Evolutionary conservation across 148 eudicot species (phyloP).

Genomic region (Fagopyrum esculentum): DNA sequence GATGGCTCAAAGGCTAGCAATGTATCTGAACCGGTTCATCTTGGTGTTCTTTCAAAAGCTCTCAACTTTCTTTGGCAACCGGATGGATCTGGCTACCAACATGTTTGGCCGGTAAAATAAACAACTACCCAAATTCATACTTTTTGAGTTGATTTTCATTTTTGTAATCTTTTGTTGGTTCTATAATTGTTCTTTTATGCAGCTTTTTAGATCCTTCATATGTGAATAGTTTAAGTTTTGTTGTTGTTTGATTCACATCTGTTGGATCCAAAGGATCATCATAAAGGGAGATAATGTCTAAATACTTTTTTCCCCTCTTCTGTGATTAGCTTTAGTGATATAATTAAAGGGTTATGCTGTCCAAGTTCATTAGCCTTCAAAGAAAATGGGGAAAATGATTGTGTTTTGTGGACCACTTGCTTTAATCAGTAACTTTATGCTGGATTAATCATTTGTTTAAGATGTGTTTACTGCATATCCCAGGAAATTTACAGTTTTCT

Average conservation of each 20-base stretch:
- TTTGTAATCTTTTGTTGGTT: neutral
- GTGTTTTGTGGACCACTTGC: slow-evolving; percentile 3
- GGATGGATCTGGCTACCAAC: slow-evolving; percentile 54
- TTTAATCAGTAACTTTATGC: neutral
- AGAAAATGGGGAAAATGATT: neutral
- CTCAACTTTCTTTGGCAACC: slow-evolving; percentile 54
- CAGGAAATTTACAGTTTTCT: neutral
- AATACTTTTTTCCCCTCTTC: neutral
- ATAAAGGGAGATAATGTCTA: neutral
- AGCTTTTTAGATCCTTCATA: neutral
- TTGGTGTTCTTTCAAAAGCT: slow-evolving; percentile 10
- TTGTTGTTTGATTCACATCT: neutral
- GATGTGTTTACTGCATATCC: neutral
- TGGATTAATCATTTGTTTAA: neutral
- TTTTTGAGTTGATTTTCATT: neutral
- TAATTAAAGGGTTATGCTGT: neutral
- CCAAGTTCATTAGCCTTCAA: neutral
- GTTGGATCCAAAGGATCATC: neutral
- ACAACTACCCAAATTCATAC: neutral
- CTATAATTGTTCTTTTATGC: neutral
- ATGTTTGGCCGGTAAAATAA: slow-evolving; percentile 86
- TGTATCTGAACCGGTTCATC: slow-evolving; percentile 8
- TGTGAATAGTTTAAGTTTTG: neutral
- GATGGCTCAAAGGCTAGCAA: slow-evolving; percentile 14
- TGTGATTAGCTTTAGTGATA: neutral